phyloP scores from a whole-genome alignment of 1,284 basidiomycete species.

The Malassezia slooffiae region DNA sequence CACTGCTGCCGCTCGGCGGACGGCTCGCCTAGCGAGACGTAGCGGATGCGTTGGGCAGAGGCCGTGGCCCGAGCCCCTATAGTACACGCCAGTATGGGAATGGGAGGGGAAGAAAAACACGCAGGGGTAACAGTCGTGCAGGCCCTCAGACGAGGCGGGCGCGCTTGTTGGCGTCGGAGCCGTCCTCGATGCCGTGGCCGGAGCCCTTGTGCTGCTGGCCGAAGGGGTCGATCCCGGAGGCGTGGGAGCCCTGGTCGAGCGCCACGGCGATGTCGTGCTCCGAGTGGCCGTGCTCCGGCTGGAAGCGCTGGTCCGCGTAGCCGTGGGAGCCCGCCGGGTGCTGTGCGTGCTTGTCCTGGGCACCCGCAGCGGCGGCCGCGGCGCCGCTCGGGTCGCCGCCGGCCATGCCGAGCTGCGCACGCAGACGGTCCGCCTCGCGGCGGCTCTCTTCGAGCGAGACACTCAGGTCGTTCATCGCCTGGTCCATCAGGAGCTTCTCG shows the following conservation, averaged over 20 bases:
- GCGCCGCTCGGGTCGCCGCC: too few species aligned
- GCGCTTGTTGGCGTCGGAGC: conserved; percentile 11
- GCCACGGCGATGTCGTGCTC: conserved; percentile 9
- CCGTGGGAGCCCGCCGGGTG: neutral
- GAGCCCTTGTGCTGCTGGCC: conserved; percentile 3
- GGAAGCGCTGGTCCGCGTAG: conserved; percentile 14
- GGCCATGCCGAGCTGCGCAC: conserved; percentile 23
- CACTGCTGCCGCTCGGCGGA: too few species aligned
- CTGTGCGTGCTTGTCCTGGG: neutral
- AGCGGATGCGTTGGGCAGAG: too few species aligned
- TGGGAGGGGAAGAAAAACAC: neutral
- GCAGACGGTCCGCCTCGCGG: conserved; percentile 28
- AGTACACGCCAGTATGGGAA: too few species aligned
- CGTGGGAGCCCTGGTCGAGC: conserved; percentile 8
- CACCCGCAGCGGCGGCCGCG: neutral
- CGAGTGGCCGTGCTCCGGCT: conserved; percentile 7
- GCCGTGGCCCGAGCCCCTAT: too few species aligned
- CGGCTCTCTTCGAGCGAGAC: conserved; percentile 31
- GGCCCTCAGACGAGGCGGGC: conserved; percentile 4
- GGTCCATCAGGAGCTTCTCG: conserved; percentile 81
- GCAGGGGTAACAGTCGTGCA: too few species aligned
- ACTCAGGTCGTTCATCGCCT: conserved; percentile 51
- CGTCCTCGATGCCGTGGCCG: conserved; percentile 4
- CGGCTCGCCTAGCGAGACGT: too few species aligned
- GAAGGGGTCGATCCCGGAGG: conserved; percentile 1